Evolutionary conservation across 768 basidiomycete genomes (phyloP).

Genomic region (Collybia sp.): DNA sequence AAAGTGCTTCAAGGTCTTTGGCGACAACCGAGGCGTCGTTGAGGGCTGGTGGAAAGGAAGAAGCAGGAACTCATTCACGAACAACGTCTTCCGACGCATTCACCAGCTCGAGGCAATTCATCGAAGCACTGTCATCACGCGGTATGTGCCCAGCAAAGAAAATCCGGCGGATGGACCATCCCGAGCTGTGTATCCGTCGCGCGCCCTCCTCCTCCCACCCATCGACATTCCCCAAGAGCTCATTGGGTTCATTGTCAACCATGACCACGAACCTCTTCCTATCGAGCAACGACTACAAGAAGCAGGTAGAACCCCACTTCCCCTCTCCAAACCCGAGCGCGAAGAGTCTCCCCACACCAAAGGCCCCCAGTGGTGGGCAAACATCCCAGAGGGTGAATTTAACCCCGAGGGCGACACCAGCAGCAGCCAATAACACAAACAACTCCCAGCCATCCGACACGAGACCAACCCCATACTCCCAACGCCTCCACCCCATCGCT

Average conservation of each 20-base stretch:
- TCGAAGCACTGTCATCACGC: constrained; percentile 10
- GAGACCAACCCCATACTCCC: constrained; percentile 8
- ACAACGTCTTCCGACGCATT: constrained; percentile 21
- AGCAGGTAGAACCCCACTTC: background rate
- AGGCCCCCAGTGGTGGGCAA: no score
- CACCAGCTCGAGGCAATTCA: background rate
- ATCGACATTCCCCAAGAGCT: constrained; percentile 13
- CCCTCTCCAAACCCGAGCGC: constrained; percentile 2
- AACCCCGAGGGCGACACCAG: no score
- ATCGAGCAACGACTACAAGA: no score
- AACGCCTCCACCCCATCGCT: no score
- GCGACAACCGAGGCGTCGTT: constrained; percentile 37
- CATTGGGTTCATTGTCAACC: constrained; percentile 9
- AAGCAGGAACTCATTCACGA: constrained; percentile 24
- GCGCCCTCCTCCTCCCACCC: constrained; percentile 13
- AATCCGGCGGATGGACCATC: constrained; percentile 29
- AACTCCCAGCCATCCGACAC: constrained; percentile 2
- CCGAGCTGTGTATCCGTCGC: constrained; percentile 12
- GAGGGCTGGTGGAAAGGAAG: constrained; percentile 36
- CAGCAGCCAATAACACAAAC: no score
- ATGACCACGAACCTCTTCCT: background rate
- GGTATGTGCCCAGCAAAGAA: constrained; percentile 18
- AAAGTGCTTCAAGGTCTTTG: constrained; percentile 17
- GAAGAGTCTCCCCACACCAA: no score
- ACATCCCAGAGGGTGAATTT: no score